phyloP scores from a whole-genome alignment of 2,329 filamentous ascomycete species.

The Hypomyces perniciosus region DNA sequence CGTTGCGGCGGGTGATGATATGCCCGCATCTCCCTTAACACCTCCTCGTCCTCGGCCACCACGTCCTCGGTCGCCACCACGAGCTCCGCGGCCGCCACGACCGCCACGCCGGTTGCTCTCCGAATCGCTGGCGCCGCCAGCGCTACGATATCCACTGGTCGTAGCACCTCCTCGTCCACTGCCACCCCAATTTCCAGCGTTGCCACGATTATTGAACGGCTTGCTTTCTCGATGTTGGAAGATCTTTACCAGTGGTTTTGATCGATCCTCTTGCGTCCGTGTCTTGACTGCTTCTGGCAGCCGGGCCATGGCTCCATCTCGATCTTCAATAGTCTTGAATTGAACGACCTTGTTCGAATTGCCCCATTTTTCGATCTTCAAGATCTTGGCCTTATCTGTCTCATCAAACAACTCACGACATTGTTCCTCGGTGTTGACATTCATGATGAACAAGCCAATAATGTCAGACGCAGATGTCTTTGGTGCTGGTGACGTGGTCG shows the following conservation, averaged over 20 bases:
- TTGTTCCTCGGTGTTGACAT: conserved; percentile 76
- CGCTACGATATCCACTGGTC: conserved; percentile 76
- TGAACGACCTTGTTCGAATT: conserved; percentile 78
- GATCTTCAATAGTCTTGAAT: conserved; percentile 74
- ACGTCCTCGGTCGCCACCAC: conserved; percentile 53
- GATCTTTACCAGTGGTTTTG: conserved; percentile 75
- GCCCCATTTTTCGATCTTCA: conserved; percentile 71
- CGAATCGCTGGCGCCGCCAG: conserved; percentile 66
- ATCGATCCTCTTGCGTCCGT: conserved; percentile 63
- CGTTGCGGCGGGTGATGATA: conserved; percentile 46
- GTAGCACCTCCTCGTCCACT: conserved; percentile 55
- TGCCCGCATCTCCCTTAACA: conserved; percentile 53
- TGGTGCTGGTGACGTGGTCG: conserved; percentile 50
- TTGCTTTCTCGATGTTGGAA: conserved; percentile 65
- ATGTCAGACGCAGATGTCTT: conserved; percentile 60
- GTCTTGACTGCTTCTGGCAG: conserved; percentile 73
- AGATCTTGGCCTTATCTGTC: conserved; percentile 76
- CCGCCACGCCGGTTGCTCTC: conserved; percentile 52
- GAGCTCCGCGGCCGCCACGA: conserved; percentile 51
- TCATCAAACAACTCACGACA: conserved; percentile 75
- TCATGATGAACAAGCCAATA: conserved; percentile 84
- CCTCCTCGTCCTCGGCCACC: conserved; percentile 52
- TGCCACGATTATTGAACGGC: conserved; percentile 52
- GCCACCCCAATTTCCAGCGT: conserved; percentile 61
- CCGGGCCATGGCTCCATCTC: conserved; percentile 69